Conservation (phyloP, 306 rosid genomes). For the Sesbania bispinosa region DNA sequence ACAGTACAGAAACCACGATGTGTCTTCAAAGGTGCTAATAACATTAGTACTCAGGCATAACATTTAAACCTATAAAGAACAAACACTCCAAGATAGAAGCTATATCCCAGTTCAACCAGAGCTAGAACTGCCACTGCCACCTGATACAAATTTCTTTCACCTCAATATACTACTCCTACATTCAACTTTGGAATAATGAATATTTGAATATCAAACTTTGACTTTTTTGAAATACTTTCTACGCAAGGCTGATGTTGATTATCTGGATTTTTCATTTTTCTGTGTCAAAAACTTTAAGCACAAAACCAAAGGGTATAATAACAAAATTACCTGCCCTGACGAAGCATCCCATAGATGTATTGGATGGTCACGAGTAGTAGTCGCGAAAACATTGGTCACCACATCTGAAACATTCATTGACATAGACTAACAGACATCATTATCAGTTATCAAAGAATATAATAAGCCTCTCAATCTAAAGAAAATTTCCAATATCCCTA, state of each 20-base stretch:
- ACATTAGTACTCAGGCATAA: neutral
- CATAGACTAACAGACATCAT: neutral
- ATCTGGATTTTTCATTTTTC: neutral
- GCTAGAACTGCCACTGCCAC: neutral
- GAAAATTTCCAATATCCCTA: too few species aligned
- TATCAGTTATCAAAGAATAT: neutral
- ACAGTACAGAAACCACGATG: constrained; percentile 9
- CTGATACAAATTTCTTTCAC: neutral
- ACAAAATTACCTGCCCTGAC: constrained; percentile 68
- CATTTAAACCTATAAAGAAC: constrained; percentile 7
- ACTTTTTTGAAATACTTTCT: neutral
- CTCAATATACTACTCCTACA: neutral
- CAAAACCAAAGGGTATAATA: neutral
- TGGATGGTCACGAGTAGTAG: constrained; percentile 87
- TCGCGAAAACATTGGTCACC: constrained; percentile 84
- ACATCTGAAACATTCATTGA: constrained; percentile 55
- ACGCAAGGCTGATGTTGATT: neutral
- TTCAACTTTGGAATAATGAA: neutral
- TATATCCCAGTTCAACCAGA: neutral
- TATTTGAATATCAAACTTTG: neutral
- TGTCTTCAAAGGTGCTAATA: neutral
- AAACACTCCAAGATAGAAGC: neutral
- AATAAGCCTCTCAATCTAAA: neutral
- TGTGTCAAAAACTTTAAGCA: neutral
- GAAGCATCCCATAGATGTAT: constrained; percentile 98